These are phyloP conservation scores for Cryptococcus sp. DNA, from an alignment of 1,284 basidiomycete genomes.

Conservation along the genomic window DNA sequence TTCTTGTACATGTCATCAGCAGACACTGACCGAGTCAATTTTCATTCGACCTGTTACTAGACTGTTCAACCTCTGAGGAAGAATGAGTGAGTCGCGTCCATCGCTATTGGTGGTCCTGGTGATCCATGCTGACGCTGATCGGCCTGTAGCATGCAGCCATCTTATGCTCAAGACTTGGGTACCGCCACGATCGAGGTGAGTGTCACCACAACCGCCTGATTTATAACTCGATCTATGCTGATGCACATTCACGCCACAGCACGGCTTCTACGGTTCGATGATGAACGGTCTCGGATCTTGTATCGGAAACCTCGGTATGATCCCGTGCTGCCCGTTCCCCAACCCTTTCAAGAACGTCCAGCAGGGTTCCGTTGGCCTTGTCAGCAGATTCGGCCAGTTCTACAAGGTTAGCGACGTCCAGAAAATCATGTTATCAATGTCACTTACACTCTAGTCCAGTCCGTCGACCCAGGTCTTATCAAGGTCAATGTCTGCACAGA, in stretches of 20 bases:
- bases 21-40: neutral
- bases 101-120: neutral
- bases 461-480: conserved; percentile 88
- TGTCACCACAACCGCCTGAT: conserved; percentile 32
- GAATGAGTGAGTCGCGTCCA: conserved; percentile 43
- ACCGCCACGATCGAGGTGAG: conserved; percentile 56
- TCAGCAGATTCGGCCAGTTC: conserved; percentile 90
- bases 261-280: conserved; percentile 82
- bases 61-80: conserved; percentile 51
- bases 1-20: neutral
- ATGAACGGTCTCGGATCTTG: conserved; percentile 60
- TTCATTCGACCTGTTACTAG: conserved; percentile 15
- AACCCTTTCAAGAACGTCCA: conserved; percentile 57
- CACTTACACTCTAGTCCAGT: conserved; percentile 34
- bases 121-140: neutral
- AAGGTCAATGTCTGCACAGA: conserved; percentile 94
- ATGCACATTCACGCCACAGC: conserved; percentile 61
- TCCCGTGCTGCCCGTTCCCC: conserved; percentile 78
- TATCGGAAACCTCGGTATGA: conserved; percentile 64
- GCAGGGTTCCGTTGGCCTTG: conserved; percentile 87
- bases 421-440: neutral
- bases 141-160: conserved; percentile 59
- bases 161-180: conserved; percentile 85
- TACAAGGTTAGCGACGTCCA: conserved; percentile 61
- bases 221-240: neutral